A percentile compares a stretch with the other conserved stretches of the same genome.
These are phyloP conservation scores for Amauroascus verrucosus DNA, from an alignment of 2,329 filamentous ascomycete species.

Conservation along the genomic window DNA sequence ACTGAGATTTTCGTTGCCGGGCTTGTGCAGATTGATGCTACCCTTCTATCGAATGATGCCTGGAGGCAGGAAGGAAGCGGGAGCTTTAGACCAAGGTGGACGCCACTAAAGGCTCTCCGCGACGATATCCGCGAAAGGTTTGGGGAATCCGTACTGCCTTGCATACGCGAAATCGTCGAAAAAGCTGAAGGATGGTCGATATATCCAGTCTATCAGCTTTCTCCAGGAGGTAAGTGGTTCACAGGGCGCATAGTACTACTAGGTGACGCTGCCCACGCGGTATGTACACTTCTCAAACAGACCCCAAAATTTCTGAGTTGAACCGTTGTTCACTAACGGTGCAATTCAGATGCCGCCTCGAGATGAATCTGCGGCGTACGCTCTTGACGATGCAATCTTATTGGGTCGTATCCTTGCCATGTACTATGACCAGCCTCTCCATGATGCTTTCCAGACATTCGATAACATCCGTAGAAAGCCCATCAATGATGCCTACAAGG, in stretches of 20 bases:
- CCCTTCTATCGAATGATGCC: slow-evolving; percentile 20
- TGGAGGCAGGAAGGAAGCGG: slow-evolving; percentile 12
- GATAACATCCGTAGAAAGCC: slow-evolving; percentile 30
- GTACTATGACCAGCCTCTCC: slow-evolving; percentile 26
- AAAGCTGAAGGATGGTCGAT: slow-evolving; percentile 32
- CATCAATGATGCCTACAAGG: slow-evolving; percentile 33
- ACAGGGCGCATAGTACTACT: slow-evolving; percentile 34
- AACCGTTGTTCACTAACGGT: not conserved
- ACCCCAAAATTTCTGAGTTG: no score
- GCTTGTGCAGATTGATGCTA: slow-evolving; percentile 30
- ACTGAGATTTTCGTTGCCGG: slow-evolving; percentile 34
- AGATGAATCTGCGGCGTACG: slow-evolving; percentile 38
- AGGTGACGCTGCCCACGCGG: slow-evolving; percentile 41
- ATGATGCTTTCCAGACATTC: slow-evolving; percentile 30
- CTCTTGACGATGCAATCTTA: slow-evolving; percentile 37
- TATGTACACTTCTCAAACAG: slow-evolving; percentile 20
- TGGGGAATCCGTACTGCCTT: slow-evolving; percentile 27
- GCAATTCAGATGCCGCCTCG: slow-evolving; percentile 36
- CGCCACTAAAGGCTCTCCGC: slow-evolving; percentile 28
- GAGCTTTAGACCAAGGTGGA: slow-evolving; percentile 24
- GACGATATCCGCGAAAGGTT: slow-evolving; percentile 31
- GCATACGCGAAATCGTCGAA: slow-evolving; percentile 29
- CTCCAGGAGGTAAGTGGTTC: slow-evolving; percentile 31
- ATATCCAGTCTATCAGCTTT: slow-evolving; percentile 38
- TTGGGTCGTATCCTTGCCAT: slow-evolving; percentile 32